Evolutionary conservation across 2,329 filamentous ascomycete species (phyloP), one percentile per base, ranked within the genome.

Genomic region (Sporothrix pseudoabietina): DNA sequence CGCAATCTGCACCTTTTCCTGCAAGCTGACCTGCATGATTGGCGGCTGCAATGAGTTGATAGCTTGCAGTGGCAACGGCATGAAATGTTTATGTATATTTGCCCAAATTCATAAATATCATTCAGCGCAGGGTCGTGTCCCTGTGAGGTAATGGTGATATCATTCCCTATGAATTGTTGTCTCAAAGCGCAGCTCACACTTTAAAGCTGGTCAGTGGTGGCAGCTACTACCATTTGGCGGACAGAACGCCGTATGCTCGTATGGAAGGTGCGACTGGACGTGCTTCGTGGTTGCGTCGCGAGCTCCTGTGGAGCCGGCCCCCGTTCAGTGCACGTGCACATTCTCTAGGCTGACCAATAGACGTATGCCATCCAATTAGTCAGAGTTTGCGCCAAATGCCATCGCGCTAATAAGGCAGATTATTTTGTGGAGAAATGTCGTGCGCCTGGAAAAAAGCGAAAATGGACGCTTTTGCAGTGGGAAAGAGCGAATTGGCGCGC

Each of bases 391-490:
- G 19, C 41, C 70, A 26, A 72, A 22, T 7, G 26, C 1, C 44
- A n/a, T 44, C 9, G 69, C 70, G 54, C 70, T 65, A 71, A 66
- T 55, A 71, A 66, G 44, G 4, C 59, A 41, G 55, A 41, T 63
- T 41, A 19, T 72, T 72, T 59, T 72, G 49, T 68, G 61, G 71
- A 35, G 59, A 44, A 1, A 16, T 12, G 35, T 19, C 32, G n/a
- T 47, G 39, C 47, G 26, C 26, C 35, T n/a, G 16, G 30, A 55
- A 66, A 72, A 72, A 72, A 66, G n/a, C 52, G 52, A 66, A 39
- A 39, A 59, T 30, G 44, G 14, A 49, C 44, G 44, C 14, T 49
- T 49, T 49, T 14, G 44, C 44, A 44, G 49, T 12, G 19, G 49
- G 59, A 54, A 61, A 55, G 55, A 71, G n/a, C 69, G 55, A 65